Evolutionary conservation across 371 early-diverging fungal species (phyloP).

Genomic region (Sporodiniella umbellata): DNA sequence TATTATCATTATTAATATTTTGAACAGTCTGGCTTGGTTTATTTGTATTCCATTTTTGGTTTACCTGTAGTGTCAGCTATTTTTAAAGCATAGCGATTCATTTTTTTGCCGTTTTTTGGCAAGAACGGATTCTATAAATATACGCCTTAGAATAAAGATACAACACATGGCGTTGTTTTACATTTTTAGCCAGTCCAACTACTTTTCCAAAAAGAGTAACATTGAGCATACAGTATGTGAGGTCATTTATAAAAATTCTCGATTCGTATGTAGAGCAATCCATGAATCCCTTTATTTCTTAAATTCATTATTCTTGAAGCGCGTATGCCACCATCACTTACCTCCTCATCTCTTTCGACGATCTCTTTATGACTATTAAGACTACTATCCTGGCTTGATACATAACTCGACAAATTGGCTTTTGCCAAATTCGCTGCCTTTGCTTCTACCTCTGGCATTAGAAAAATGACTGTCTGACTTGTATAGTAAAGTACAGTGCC

Average conservation of each 20-base stretch:
- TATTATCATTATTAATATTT: constrained; percentile 1
- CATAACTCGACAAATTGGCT: constrained; percentile 13
- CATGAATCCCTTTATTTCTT: constrained; percentile 29
- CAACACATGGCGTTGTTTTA: constrained; percentile 7
- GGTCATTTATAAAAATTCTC: constrained; percentile 26
- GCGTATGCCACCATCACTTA: neutral
- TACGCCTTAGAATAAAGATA: neutral
- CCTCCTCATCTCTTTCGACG: constrained; percentile 33
- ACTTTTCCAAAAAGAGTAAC: constrained; percentile 38
- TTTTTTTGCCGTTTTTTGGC: constrained; percentile 14
- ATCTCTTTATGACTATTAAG: constrained; percentile 17
- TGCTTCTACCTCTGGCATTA: constrained; percentile 43
- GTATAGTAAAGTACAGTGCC: constrained; percentile 30
- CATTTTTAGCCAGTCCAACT: constrained; percentile 36
- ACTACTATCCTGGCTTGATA: neutral
- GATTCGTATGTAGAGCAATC: constrained; percentile 28
- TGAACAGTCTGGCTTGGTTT: constrained; percentile 1
- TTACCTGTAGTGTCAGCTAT: constrained; percentile 34
- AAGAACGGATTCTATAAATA: constrained; percentile 26
- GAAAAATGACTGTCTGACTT: constrained; percentile 30
- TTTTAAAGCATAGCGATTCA: constrained; percentile 36
- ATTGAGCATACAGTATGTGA: constrained; percentile 35
- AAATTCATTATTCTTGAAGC: neutral
- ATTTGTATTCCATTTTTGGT: neutral
- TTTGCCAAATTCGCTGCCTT: constrained; percentile 25